A percentile compares a stretch with the other conserved stretches of the same genome.
phyloP scores from a whole-genome alignment of 2,329 filamentous ascomycete genomes.

The Lomentospora prolificans region DNA sequence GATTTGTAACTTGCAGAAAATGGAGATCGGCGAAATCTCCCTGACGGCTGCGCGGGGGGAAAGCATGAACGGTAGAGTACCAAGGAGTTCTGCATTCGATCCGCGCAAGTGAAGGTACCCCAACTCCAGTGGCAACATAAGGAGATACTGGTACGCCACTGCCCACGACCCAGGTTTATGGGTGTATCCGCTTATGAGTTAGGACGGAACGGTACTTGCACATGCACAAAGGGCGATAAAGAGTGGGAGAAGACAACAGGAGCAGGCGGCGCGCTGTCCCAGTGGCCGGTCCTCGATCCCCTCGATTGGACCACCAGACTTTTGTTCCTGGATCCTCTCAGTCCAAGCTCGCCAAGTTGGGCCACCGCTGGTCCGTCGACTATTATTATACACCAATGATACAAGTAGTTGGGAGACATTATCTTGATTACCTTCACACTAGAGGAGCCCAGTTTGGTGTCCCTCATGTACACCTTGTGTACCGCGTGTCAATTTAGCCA shows the following conservation, averaged over 20 bases:
- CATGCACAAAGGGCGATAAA: too few species aligned
- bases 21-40: constrained; percentile 1
- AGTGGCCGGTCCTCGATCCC: too few species aligned
- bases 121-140: not conserved
- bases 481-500: not conserved
- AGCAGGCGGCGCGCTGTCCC: too few species aligned
- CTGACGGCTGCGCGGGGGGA: too few species aligned
- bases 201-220: not conserved
- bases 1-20: not conserved
- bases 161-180: not conserved
- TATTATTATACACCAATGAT: too few species aligned
- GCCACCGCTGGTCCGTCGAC: too few species aligned
- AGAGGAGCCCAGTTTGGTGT: not conserved
- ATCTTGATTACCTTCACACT: not conserved
- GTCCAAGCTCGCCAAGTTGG: too few species aligned
- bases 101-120: not conserved
- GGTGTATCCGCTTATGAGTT: not conserved
- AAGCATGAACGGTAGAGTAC: not conserved
- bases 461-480: not conserved
- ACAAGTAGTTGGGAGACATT: too few species aligned
- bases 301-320: too few species aligned
- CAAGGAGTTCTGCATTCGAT: not conserved
- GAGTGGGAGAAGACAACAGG: too few species aligned
- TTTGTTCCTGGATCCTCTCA: too few species aligned
- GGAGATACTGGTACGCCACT: not conserved